Percentiles rank a stretch among this genome's conserved stretches.
Conservation (phyloP, 2,329 filamentous ascomycete species). For the Aspergillus niger region DNA sequence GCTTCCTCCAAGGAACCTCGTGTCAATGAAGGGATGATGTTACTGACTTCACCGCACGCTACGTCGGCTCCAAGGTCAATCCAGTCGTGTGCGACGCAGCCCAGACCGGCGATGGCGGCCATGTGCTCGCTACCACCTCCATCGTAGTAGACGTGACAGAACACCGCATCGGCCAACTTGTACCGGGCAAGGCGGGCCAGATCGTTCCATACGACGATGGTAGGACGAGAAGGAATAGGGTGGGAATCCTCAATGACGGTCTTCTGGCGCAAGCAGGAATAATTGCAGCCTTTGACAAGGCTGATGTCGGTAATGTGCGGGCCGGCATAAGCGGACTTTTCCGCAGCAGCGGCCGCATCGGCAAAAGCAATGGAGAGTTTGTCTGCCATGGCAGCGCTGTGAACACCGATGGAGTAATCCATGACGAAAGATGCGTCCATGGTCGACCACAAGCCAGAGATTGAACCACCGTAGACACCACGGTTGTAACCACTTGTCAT, state of each 20-base stretch:
- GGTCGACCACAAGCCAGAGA: neutral
- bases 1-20: neutral
- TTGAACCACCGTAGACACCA: neutral
- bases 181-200: neutral
- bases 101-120: neutral
- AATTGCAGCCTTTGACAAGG: neutral
- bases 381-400: neutral
- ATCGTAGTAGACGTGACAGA: constrained; percentile 4
- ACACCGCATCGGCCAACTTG: neutral
- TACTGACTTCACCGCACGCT: neutral
- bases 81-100: neutral
- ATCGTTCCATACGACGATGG: neutral
- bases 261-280: neutral
- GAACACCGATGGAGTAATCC: constrained; percentile 1
- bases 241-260: neutral
- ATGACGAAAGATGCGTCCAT: neutral
- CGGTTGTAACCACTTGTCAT: constrained; percentile 1
- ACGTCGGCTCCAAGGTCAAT: neutral
- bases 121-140: neutral
- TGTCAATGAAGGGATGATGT: neutral
- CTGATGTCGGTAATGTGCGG: constrained; percentile 1
- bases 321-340: neutral
- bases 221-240: neutral
- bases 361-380: neutral
- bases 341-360: neutral